Conservation (phyloP, 768 basidiomycete species). For the Holtermannia corniformis region DNA sequence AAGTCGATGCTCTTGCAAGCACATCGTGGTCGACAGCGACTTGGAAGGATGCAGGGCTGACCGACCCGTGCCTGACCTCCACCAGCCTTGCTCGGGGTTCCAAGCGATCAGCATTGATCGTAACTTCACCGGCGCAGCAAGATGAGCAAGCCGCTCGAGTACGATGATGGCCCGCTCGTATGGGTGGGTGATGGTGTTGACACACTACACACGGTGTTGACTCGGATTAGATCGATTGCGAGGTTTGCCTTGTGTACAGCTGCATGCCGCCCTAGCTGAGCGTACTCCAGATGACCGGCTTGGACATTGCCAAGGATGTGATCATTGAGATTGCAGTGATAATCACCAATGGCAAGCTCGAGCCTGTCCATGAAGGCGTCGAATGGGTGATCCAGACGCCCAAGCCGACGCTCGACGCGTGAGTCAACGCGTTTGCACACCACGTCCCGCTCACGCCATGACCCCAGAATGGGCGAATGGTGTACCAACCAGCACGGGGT, state of each 20-base stretch:
- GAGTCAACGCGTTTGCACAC: slow-evolving; percentile 1
- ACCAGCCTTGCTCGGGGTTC: background rate
- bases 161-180: slow-evolving; percentile 37
- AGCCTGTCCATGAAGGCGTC: slow-evolving; percentile 70
- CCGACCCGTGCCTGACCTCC: background rate
- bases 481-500: slow-evolving; percentile 76
- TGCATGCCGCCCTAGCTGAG: background rate
- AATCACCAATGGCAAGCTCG: slow-evolving; percentile 75
- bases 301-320: slow-evolving; percentile 25
- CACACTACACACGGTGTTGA: background rate
- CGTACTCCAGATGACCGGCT: slow-evolving; percentile 24
- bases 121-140: background rate
- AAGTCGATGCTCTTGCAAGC: too few species aligned
- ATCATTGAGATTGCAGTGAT: slow-evolving; percentile 68
- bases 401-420: slow-evolving; percentile 62
- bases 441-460: background rate
- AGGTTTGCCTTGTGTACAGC: slow-evolving; percentile 1
- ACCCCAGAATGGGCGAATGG: slow-evolving; percentile 73
- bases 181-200: slow-evolving; percentile 23
- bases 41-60: too few species aligned
- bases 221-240: slow-evolving; percentile 33
- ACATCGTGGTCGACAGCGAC: too few species aligned
- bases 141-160: slow-evolving; percentile 11
- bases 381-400: slow-evolving; percentile 65
- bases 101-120: background rate